Conservation (phyloP, 2,329 filamentous ascomycete species). For the Sarocladium kiliense region DNA sequence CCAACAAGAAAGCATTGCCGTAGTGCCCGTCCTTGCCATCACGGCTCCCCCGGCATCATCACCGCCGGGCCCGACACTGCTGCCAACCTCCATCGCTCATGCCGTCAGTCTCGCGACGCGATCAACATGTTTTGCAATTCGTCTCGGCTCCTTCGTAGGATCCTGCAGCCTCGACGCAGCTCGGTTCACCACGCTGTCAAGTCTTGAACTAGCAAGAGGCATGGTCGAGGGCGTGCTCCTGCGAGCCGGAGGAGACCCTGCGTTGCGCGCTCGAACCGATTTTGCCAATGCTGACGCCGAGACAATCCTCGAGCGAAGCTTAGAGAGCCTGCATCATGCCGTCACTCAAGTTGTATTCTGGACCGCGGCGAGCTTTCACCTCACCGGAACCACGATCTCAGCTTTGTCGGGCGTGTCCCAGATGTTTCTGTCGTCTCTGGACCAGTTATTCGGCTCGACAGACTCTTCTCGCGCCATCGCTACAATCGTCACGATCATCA, state of each 20-base stretch:
- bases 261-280: conserved; percentile 36
- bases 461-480: conserved; percentile 64
- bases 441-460: conserved; percentile 63
- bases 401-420: conserved; percentile 52
- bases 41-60: conserved; percentile 23
- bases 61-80: conserved; percentile 38
- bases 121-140: conserved; percentile 53
- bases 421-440: conserved; percentile 52
- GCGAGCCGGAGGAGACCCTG: conserved; percentile 42
- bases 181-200: conserved; percentile 50
- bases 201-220: conserved; percentile 50
- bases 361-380: conserved; percentile 54
- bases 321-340: conserved; percentile 51
- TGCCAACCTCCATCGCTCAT: conserved; percentile 52
- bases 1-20: neutral
- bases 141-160: conserved; percentile 46
- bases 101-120: conserved; percentile 56
- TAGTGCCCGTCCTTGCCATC: neutral
- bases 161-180: conserved; percentile 48
- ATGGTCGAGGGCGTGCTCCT: conserved; percentile 50
- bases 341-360: conserved; percentile 57
- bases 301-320: conserved; percentile 49
- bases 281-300: conserved; percentile 49
- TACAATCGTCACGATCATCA: conserved; percentile 59
- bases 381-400: conserved; percentile 50